phyloP scores from a whole-genome alignment of 1,284 basidiomycete species.

The Leccinum insolens region DNA sequence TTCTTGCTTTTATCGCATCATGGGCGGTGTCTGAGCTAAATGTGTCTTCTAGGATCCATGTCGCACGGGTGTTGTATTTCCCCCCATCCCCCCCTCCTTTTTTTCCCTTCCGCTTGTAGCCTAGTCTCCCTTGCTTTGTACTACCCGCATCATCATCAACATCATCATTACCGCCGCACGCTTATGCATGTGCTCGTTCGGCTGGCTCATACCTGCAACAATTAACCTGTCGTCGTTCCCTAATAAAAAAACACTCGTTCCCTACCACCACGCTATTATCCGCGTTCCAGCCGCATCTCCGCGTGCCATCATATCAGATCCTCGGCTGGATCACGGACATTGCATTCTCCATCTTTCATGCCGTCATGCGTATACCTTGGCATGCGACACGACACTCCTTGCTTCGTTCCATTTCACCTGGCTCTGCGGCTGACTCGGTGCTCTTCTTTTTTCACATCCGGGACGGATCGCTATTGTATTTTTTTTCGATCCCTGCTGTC shows the following conservation, averaged over 20 bases:
- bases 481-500: background rate
- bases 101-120: background rate
- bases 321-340: background rate
- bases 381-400: background rate
- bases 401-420: background rate
- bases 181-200: background rate
- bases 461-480: background rate
- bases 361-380: background rate
- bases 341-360: background rate
- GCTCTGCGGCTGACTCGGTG: background rate
- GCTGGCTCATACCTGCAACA: background rate
- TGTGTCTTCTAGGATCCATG: background rate
- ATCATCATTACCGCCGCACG: background rate
- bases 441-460: background rate
- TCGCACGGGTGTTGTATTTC: background rate
- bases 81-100: background rate
- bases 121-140: background rate
- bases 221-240: constrained; percentile 2
- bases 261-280: background rate
- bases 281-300: background rate
- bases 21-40: background rate
- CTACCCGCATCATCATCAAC: background rate
- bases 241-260: background rate
- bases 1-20: background rate
- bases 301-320: background rate